Conservation (phyloP, 768 basidiomycete species). For the Ephemerocybe angulata region DNA sequence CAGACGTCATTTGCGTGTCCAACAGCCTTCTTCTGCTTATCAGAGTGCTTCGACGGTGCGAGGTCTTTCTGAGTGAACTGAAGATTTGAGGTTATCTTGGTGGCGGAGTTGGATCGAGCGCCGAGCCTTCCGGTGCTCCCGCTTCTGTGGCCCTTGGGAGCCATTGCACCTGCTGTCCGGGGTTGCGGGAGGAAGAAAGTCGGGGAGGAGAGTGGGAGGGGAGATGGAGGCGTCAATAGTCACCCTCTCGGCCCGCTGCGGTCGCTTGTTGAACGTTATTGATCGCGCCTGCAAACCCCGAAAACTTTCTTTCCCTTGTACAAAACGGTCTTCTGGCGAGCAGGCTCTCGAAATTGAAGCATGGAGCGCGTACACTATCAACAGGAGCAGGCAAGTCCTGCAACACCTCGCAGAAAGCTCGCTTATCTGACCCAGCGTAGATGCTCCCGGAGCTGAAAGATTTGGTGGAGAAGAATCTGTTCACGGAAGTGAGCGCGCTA, state of each 20-base stretch:
- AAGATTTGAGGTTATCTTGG: conserved; percentile 56
- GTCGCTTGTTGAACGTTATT: background rate
- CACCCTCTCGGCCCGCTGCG: background rate
- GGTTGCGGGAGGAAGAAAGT: background rate
- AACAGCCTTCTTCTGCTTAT: too few species aligned
- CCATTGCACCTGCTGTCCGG: conserved; percentile 28
- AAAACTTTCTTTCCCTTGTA: background rate
- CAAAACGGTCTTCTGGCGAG: background rate
- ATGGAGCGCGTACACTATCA: conserved; percentile 96
- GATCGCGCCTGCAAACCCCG: background rate
- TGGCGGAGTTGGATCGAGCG: conserved; percentile 62
- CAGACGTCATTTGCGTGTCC: too few species aligned
- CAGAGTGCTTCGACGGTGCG: too few species aligned
- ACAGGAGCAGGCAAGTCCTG: conserved; percentile 71
- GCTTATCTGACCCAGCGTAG: conserved; percentile 26
- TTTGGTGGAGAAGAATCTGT: conserved; percentile 78
- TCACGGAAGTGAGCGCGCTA: conserved; percentile 58
- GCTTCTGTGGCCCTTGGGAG: conserved; percentile 48
- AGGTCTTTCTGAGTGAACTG: conserved; percentile 68
- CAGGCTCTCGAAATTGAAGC: conserved; percentile 5
- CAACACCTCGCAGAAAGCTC: background rate
- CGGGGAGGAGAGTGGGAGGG: background rate
- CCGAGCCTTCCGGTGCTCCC: conserved; percentile 46
- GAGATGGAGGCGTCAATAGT: background rate
- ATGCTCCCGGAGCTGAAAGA: conserved; percentile 97